Evolutionary conservation across 345 rosid genomes (phyloP).

Genomic region (Eucalyptus pauciflora): DNA sequence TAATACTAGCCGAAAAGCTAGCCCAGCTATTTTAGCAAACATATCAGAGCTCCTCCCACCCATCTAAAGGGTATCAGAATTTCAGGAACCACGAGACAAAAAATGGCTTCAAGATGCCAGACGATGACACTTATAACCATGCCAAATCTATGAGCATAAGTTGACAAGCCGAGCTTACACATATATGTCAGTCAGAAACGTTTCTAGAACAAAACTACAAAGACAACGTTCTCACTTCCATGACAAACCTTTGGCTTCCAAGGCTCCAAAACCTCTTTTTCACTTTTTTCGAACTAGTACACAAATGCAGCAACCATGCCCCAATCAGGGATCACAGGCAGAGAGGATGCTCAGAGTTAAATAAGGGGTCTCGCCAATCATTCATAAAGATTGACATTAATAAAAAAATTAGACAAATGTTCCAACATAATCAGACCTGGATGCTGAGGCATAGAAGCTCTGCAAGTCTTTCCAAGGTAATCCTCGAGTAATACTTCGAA

Average conservation of each 20-base stretch:
- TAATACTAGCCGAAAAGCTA: background rate
- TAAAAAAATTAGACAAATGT: background rate
- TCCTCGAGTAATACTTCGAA: constrained; percentile 88
- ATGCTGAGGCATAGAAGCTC: constrained; percentile 77
- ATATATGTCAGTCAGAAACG: background rate
- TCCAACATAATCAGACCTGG: constrained; percentile 29
- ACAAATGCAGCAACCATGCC: background rate
- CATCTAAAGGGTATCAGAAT: background rate
- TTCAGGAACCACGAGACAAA: background rate
- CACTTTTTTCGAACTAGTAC: background rate
- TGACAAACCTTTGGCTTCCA: background rate
- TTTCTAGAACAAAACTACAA: background rate
- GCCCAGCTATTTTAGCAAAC: background rate
- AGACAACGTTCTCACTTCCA: background rate
- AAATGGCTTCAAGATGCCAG: background rate
- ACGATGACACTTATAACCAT: background rate
- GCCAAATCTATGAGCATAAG: background rate
- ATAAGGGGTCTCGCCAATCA: background rate
- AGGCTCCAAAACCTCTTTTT: background rate
- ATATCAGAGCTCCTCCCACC: background rate
- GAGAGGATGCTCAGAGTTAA: background rate
- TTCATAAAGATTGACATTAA: background rate
- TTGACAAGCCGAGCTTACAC: background rate
- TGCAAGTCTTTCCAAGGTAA: constrained; percentile 80
- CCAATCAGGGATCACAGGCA: background rate